These are phyloP conservation scores for Eucalyptus erythrocorys DNA, from an alignment of 345 rosid genomes.

Conservation along the genomic window DNA sequence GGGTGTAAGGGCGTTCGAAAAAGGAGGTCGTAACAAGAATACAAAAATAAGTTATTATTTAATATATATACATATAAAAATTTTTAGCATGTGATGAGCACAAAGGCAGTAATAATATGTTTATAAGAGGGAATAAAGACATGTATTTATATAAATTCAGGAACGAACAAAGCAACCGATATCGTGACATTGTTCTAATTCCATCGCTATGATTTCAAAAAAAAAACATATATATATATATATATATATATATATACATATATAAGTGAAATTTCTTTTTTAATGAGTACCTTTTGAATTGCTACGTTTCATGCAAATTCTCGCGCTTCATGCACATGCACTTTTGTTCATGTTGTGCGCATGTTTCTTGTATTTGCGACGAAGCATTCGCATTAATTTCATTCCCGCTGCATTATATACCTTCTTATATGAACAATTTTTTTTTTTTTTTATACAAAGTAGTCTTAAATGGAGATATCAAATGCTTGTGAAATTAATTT, in stretches of 20 bases:
- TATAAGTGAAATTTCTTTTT: neutral
- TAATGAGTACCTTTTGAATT: neutral
- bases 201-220: neutral
- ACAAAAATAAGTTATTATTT: neutral
- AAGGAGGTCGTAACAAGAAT: fast-evolving
- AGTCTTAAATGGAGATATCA: neutral
- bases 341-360: fast-evolving
- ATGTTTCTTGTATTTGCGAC: neutral
- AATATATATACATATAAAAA: fast-evolving
- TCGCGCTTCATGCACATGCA: neutral
- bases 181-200: too few species aligned
- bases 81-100: neutral
- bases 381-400: neutral
- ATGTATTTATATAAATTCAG: neutral
- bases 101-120: fast-evolving
- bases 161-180: neutral
- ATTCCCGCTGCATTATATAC: neutral
- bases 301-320: neutral
- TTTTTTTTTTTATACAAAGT: neutral
- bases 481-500: neutral
- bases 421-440: neutral
- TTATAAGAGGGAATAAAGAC: neutral
- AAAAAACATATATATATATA: too few species aligned
- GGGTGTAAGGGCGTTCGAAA: too few species aligned
- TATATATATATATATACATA: too few species aligned